Conservation (phyloP, 2,329 filamentous ascomycete genomes). For the Alternaria conjuncta region DNA sequence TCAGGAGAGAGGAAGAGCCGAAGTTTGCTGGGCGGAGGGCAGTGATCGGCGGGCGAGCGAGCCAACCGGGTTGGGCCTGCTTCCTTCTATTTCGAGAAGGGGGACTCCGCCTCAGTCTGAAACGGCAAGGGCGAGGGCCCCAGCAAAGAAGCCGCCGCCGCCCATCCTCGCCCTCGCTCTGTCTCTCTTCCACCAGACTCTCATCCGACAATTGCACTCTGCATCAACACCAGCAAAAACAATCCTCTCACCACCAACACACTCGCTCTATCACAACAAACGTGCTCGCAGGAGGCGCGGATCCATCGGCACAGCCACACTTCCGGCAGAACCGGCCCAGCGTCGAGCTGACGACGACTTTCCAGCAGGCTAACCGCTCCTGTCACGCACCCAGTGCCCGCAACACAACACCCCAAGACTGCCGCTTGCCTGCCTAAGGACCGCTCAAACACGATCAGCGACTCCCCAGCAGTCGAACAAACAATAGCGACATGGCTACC, state of each 20-base stretch:
- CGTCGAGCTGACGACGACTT: constrained; percentile 47
- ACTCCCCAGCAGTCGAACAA: constrained; percentile 16
- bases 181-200: constrained; percentile 1
- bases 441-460: constrained; percentile 17
- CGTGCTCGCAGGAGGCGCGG: constrained; percentile 1
- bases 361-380: constrained; percentile 41
- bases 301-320: constrained; percentile 36
- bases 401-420: constrained; percentile 30
- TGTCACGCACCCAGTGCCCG: constrained; percentile 21
- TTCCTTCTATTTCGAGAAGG: constrained; percentile 22
- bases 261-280: not conserved
- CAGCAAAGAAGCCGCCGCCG: constrained; percentile 30
- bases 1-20: constrained; percentile 9
- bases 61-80: constrained; percentile 17
- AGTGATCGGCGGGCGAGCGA: constrained; percentile 4
- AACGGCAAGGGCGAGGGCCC: constrained; percentile 25
- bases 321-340: constrained; percentile 39
- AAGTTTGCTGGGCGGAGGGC: constrained; percentile 6
- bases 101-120: constrained; percentile 23
- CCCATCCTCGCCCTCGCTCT: constrained; percentile 13
- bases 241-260: not conserved
- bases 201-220: not conserved
- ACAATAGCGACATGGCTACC: constrained; percentile 40
- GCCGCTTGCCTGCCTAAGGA: constrained; percentile 38
- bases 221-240: not conserved